Evolutionary conservation across 2,329 filamentous ascomycete genomes (phyloP).

Genomic region (Coniosporium tulheliwenetii): DNA sequence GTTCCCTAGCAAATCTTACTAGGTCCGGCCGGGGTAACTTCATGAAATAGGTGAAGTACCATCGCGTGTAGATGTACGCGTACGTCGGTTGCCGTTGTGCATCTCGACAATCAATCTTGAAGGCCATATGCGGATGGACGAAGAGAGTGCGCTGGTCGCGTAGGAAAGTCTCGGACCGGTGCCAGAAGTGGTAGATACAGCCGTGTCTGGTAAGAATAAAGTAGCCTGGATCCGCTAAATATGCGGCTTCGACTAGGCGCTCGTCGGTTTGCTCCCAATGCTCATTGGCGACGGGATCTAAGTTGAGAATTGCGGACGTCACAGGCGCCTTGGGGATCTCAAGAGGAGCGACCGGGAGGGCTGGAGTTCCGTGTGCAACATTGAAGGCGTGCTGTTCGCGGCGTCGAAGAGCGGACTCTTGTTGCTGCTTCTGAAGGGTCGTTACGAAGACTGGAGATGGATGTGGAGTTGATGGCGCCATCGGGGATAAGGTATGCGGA

Average conservation of each 20-base stretch:
- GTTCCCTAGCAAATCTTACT: too few species aligned
- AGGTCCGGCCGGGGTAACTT: too few species aligned
- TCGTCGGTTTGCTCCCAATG: background rate
- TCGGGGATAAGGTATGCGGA: background rate
- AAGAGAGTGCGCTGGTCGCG: background rate
- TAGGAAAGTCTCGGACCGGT: background rate
- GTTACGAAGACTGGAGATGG: background rate
- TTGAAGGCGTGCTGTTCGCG: background rate
- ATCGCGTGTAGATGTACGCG: too few species aligned
- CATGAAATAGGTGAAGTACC: too few species aligned
- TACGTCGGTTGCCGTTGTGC: too few species aligned
- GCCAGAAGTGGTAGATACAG: slow-evolving; percentile 1
- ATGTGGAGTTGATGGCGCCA: background rate
- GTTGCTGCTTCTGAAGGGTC: background rate
- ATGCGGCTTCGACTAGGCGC: background rate
- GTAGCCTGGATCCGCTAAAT: background rate
- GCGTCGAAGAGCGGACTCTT: background rate
- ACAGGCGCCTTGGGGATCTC: background rate
- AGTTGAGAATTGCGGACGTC: background rate
- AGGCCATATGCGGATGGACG: background rate
- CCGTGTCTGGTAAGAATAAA: background rate
- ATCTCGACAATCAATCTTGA: background rate
- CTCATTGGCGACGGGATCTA: background rate
- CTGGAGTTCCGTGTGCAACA: background rate
- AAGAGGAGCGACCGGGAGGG: background rate